Conservation (phyloP, 257 asterid genomes). For the Forsythia suspensa region DNA sequence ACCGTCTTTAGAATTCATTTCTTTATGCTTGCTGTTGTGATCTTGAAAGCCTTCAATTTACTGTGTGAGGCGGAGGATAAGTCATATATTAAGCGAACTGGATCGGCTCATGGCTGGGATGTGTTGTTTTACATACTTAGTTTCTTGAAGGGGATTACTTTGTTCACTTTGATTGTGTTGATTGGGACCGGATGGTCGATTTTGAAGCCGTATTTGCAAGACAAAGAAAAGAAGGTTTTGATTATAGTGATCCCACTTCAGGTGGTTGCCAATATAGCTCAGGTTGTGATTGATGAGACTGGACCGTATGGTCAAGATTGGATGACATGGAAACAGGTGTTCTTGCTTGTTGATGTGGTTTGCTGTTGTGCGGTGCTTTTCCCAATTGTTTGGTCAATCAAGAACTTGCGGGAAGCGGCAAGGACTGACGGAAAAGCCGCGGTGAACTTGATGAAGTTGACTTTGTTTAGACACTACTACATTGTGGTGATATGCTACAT, state of each 20-base stretch:
- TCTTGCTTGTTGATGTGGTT: slow-evolving; percentile 74
- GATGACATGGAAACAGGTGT: slow-evolving; percentile 82
- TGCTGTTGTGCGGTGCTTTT: slow-evolving; percentile 83
- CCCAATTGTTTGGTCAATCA: slow-evolving; percentile 93
- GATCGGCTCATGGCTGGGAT: slow-evolving; percentile 87
- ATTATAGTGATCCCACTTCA: slow-evolving; percentile 84
- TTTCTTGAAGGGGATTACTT: slow-evolving; percentile 66
- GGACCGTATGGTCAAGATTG: slow-evolving; percentile 75
- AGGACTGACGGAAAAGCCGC: slow-evolving; percentile 88
- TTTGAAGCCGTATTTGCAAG: slow-evolving; percentile 78
- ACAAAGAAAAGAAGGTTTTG: slow-evolving; percentile 80
- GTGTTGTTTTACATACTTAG: slow-evolving; percentile 71
- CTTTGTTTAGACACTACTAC: slow-evolving; percentile 76
- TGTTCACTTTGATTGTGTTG: slow-evolving; percentile 72
- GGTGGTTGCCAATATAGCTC: slow-evolving; percentile 80
- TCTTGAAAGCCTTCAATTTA: slow-evolving; percentile 61
- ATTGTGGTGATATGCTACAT: slow-evolving; percentile 82
- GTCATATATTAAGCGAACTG: slow-evolving; percentile 64
- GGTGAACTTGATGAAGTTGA: slow-evolving; percentile 86
- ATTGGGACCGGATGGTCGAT: slow-evolving; percentile 94
- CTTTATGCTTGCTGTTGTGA: slow-evolving; percentile 74
- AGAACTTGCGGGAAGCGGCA: slow-evolving; percentile 86
- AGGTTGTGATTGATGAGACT: slow-evolving; percentile 77
- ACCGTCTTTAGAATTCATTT: slow-evolving; percentile 62
- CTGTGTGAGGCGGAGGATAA: slow-evolving; percentile 88